phyloP scores from a whole-genome alignment of 108 stramenopile genomes.

The Discostella stelligeroides region DNA sequence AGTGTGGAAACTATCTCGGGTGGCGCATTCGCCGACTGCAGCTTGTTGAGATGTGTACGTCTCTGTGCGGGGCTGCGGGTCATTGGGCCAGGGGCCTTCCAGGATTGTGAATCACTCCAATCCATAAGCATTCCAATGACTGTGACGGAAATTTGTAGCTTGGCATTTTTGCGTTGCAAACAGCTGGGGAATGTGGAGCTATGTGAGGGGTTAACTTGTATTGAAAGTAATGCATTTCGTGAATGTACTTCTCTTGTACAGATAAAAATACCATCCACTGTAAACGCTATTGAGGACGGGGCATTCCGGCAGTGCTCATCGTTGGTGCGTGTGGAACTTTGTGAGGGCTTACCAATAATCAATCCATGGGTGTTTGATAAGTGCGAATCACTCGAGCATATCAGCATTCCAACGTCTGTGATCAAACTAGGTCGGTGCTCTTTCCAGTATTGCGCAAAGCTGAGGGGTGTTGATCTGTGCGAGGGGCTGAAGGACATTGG shows the following conservation, averaged over 20 bases:
- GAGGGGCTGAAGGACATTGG: no score
- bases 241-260: background rate
- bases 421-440: no score
- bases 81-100: background rate
- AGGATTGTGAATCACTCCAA: background rate
- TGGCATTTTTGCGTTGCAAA: background rate
- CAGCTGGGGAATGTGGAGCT: background rate
- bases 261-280: background rate
- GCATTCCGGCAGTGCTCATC: background rate
- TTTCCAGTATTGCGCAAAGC: no score
- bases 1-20: no score
- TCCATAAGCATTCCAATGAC: background rate
- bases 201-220: background rate
- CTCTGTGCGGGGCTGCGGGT: background rate
- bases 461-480: no score
- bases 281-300: background rate
- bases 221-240: background rate
- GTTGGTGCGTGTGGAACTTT: background rate
- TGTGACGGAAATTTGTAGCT: background rate
- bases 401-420: no score
- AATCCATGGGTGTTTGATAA: no score
- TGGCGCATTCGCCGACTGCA: no score
- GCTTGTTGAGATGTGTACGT: no score
- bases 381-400: no score
- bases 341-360: no score